phyloP scores from a whole-genome alignment of 2,329 filamentous ascomycete genomes.

The Colletotrichum sp. region DNA sequence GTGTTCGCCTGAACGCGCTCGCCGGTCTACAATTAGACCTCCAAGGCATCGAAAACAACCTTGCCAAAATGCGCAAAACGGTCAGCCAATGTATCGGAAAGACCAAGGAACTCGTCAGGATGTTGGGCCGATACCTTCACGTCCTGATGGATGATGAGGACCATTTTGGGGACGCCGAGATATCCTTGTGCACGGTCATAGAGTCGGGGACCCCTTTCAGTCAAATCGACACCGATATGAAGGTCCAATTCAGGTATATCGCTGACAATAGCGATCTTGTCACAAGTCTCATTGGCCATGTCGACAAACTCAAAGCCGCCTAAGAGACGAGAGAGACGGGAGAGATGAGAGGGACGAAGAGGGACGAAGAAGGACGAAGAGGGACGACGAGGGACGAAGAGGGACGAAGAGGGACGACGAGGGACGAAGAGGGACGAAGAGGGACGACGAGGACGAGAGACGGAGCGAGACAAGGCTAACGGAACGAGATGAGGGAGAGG shows the following conservation, averaged over 20 bases:
- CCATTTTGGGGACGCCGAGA: neutral
- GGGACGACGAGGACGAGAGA: neutral
- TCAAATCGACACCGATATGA: neutral
- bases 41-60: neutral
- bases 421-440: neutral
- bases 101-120: neutral
- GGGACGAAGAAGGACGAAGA: neutral
- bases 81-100: rapidly evolving
- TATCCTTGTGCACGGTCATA: neutral
- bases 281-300: neutral
- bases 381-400: too few relatives aligned
- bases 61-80: neutral
- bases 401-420: neutral
- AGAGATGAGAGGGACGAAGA: neutral
- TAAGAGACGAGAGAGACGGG: neutral
- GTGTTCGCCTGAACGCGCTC: neutral
- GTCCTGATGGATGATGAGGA: neutral
- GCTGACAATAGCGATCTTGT: neutral
- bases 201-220: neutral
- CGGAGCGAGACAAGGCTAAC: neutral
- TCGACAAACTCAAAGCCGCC: neutral
- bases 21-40: neutral
- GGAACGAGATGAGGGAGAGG: neutral
- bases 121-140: neutral
- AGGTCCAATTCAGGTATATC: neutral